Conservation (phyloP, 2,329 filamentous ascomycete species). For the Alternaria brassicae region DNA sequence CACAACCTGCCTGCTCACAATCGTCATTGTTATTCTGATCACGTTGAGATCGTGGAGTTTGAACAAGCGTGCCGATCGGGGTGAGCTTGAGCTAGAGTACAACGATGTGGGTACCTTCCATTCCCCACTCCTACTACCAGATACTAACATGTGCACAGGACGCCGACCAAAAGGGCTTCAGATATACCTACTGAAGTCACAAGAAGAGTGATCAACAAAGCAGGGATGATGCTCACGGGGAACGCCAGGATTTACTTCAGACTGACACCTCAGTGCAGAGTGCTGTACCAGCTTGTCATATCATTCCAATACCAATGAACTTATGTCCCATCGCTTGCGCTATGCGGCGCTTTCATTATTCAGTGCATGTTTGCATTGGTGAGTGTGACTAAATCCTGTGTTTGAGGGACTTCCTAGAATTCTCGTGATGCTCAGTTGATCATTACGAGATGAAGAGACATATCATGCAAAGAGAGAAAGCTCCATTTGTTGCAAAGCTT, state of each 20-base stretch:
- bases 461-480: too few species aligned
- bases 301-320: not conserved
- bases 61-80: constrained; percentile 51
- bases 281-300: not conserved
- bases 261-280: not conserved
- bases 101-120: constrained; percentile 38
- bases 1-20: constrained; percentile 46
- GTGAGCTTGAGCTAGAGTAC: constrained; percentile 53
- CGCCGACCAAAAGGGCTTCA: constrained; percentile 44
- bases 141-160: constrained; percentile 31
- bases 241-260: not conserved
- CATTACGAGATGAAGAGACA: too few species aligned
- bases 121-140: not conserved
- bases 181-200: constrained; percentile 38
- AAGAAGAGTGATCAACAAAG: not conserved
- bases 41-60: constrained; percentile 42
- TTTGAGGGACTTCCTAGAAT: not conserved
- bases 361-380: not conserved
- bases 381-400: not conserved
- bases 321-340: not conserved
- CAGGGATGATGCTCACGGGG: not conserved
- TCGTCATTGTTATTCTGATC: constrained; percentile 45
- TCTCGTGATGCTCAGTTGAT: not conserved
- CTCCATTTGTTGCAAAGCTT: too few species aligned
- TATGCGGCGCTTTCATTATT: not conserved